Base-by-base conservation (phyloP, 2,329 filamentous ascomycete genomes). In the Trematosphaeria pertusa region DNA sequence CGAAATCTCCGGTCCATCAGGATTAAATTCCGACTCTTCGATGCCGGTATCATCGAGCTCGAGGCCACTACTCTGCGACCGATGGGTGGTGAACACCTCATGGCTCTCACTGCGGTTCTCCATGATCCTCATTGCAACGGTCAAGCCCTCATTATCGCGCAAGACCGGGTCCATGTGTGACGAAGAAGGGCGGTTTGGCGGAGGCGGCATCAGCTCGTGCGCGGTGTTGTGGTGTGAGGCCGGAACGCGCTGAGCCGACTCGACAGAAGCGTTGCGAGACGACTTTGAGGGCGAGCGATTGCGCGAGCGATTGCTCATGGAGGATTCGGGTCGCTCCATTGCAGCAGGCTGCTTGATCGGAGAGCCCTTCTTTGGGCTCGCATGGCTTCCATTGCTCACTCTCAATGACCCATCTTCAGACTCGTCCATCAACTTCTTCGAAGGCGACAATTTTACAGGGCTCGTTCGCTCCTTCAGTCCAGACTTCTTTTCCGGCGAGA, bases 81-180 rank as follows among this genome's bases (percentile, higher is more conserved):
- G 58, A 28, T 63, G 54, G 37, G 58, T 62, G 11, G 53, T 61
- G 21, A 55, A 52, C 19, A 33, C 59, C 43, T 62, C 58, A 26
- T 52, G 47, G 14, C 37, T 56, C 37, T 64, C 60, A 12, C 38
- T 60, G 28, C 37, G 55, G 39, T 68, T 58, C 20, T 71, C 67
- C 54, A 70, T 65, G 28, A 65, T 54, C 21, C 61, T 65, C 50
- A 70, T 69, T 3, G 70, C 70, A 11, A 69, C 59, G 1, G 70
- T 73, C 35, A 73, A 49, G 6, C 70, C 70, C 42, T 73, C 70
- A 35, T 73, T 73, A 9, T 73, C 71, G 31, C 69, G 65, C 19
- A 74, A 45, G 7, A 43, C 37, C 18, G 52, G 43, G n/a, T 65
- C 61, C 6, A 46, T 55, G 38, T 64, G 57, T 12, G 56, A 52